Conservation (phyloP, 1,284 basidiomycete genomes). For the Apiotrichum gracile region DNA sequence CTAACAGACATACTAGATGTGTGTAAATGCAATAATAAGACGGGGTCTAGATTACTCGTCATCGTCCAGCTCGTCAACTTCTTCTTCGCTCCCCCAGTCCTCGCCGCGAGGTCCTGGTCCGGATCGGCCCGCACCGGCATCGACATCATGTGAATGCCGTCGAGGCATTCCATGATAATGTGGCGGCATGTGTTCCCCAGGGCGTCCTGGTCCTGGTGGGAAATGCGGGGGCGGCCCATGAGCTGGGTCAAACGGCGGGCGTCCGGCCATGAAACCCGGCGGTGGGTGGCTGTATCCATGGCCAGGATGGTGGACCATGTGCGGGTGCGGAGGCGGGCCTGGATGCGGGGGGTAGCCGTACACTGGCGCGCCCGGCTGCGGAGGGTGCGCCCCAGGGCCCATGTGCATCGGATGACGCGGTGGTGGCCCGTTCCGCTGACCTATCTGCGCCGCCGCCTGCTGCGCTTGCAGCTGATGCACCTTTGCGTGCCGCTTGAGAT, state of each 20-base stretch:
- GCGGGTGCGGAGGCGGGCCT: conserved; percentile 5
- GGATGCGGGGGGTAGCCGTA: conserved; percentile 6
- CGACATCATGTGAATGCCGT: conserved; percentile 8
- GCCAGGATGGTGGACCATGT: conserved; percentile 8
- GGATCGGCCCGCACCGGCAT: background rate
- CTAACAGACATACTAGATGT: too few relatives aligned
- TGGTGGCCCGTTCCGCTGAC: background rate
- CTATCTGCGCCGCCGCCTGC: conserved; percentile 10
- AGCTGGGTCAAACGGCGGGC: conserved; percentile 1
- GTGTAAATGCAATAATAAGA: background rate
- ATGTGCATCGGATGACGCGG: conserved; percentile 4
- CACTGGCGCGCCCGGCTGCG: background rate
- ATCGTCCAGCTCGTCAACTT: conserved; percentile 18
- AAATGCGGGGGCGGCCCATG: conserved; percentile 7
- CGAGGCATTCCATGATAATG: conserved; percentile 2
- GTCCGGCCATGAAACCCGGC: conserved; percentile 5
- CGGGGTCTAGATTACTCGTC: background rate
- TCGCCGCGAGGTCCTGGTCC: conserved; percentile 3
- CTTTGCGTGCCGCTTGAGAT: conserved; percentile 43
- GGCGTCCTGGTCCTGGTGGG: conserved; percentile 1
- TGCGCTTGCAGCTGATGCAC: conserved; percentile 32
- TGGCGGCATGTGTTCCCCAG: background rate
- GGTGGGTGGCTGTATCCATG: conserved; percentile 6
- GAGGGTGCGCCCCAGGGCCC: background rate
- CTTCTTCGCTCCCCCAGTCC: conserved; percentile 12